Percentiles rank a stretch among this genome's conserved stretches.
These are phyloP conservation scores for Ophiocordyceps polyrhachis-furcata DNA, from an alignment of 2,329 filamentous ascomycete species.

Conservation along the genomic window DNA sequence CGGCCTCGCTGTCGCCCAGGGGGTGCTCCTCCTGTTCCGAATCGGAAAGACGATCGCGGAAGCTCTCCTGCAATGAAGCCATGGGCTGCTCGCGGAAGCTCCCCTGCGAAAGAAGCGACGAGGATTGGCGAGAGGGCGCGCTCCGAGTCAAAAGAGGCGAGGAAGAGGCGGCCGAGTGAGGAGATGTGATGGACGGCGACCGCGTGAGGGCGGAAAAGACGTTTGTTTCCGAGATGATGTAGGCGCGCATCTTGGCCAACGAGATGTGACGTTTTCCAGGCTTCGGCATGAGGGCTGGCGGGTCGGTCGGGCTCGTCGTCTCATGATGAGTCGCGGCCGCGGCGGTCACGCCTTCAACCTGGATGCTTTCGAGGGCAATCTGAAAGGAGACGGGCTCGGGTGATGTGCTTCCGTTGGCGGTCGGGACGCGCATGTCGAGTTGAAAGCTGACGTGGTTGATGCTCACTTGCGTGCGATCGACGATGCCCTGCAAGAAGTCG, in stretches of 20 bases:
- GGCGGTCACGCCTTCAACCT: slow-evolving; percentile 47
- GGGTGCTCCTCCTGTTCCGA: slow-evolving; percentile 8
- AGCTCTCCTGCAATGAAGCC: slow-evolving; percentile 9
- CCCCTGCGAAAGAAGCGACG: slow-evolving; percentile 10
- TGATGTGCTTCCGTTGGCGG: slow-evolving; percentile 18
- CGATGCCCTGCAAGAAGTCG: slow-evolving; percentile 53
- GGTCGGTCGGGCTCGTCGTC: slow-evolving; percentile 8
- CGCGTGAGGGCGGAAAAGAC: slow-evolving; percentile 41
- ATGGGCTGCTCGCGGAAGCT: slow-evolving; percentile 10
- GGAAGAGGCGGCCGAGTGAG: slow-evolving; percentile 26
- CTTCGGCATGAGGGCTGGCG: slow-evolving; percentile 25
- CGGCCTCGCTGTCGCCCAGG: slow-evolving; percentile 34
- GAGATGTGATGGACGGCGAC: slow-evolving; percentile 31
- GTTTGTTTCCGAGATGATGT: slow-evolving; percentile 47
- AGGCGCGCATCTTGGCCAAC: slow-evolving; percentile 43
- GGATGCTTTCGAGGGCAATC: slow-evolving; percentile 43
- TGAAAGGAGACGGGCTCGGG: slow-evolving; percentile 43
- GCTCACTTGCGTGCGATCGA: slow-evolving; percentile 49
- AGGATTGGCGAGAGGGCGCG: slow-evolving; percentile 15
- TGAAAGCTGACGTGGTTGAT: slow-evolving; percentile 48
- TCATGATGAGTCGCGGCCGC: slow-evolving; percentile 4
- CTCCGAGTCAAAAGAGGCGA: slow-evolving; percentile 31
- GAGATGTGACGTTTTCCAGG: slow-evolving; percentile 47
- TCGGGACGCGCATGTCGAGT: slow-evolving; percentile 40
- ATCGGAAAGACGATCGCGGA: slow-evolving; percentile 7